Evolutionary conservation across 2,329 filamentous ascomycete genomes (phyloP), one percentile per base, ranked within the genome.

Genomic region (Amauroascus verrucosus): DNA sequence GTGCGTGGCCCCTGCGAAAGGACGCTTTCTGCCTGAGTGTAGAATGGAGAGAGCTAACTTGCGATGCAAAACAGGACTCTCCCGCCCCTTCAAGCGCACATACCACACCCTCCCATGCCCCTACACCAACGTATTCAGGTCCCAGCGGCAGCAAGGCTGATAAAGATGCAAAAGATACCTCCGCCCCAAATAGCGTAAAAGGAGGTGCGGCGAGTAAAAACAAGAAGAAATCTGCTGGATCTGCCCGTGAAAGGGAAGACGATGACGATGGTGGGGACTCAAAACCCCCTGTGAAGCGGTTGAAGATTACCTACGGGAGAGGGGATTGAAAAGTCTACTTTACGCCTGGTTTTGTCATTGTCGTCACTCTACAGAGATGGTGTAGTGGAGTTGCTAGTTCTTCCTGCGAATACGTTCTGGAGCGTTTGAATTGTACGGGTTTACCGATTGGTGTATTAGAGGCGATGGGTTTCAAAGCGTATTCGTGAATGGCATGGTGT

Each of bases 281-380:
- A 43, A 73, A 72, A 45, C 68, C 68, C 47, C 63, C 70, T 20
- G 57, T 65, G 13, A 73, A 73, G 62, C 62, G 72, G 54, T 59
- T 74, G 61, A 74, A 74, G 62, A 72, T 74, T 43, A 74, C 65
- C 41, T 74, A 74, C 61, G 69, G 64, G 18, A 62, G 71, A 53
- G 71, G 73, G 28, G 24, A 57, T 7, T 57, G 37, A 53, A 24
- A 26, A 16, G 28, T n/a, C 5, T 6, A 7, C 22, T n/a, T 6
- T 16, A 14, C 24, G 6, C 30, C 26, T 30, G 40, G 37, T 6
- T 26, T 26, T 16, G 18, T n/a, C 35, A 14, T 48, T 24, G n/a
- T n/a, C n/a, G n/a, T n/a, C n/a, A n/a, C n/a, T n/a, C n/a, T n/a
- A n/a, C n/a, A n/a, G n/a, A n/a, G n/a, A n/a, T 30, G 26, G 9